These are phyloP conservation scores for Capsella rubella DNA, from an alignment of 441 rosid species.

Conservation along the genomic window DNA sequence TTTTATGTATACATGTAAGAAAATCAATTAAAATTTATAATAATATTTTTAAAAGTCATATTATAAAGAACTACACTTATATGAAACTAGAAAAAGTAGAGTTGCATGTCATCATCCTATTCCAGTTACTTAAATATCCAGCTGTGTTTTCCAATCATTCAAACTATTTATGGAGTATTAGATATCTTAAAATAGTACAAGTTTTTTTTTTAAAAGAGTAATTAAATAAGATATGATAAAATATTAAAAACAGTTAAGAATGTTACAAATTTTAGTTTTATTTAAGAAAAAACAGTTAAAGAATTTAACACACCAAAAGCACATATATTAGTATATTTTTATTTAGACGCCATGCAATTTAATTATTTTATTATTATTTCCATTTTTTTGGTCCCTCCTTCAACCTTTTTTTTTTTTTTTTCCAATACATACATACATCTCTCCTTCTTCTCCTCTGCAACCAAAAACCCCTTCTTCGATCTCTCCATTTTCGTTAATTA, in stretches of 20 bases:
- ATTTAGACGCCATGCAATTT: not conserved
- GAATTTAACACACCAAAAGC: not conserved
- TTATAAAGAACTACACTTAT: too few species aligned
- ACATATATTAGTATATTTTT: not conserved
- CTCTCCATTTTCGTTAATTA: constrained; percentile 8
- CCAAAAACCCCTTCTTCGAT: constrained; percentile 14
- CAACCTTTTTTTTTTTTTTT: constrained; percentile 8
- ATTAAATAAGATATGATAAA: not conserved
- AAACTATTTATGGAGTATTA: not conserved
- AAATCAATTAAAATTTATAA: too few species aligned
- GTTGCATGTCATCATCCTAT: not conserved
- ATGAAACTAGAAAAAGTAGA: not conserved
- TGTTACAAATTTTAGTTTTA: not conserved
- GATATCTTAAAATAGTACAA: not conserved
- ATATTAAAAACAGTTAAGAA: constrained; percentile 10
- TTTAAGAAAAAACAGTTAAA: constrained; percentile 11
- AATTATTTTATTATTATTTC: not conserved
- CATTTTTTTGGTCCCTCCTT: not conserved
- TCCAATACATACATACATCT: not conserved
- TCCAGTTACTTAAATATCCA: not conserved
- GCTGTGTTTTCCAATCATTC: not conserved
- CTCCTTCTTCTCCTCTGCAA: constrained; percentile 33
- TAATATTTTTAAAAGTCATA: too few species aligned
- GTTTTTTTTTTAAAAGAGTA: not conserved
- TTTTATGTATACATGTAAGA: too few species aligned